phyloP scores from a whole-genome alignment of 306 rosid species.

The Senna tora region DNA sequence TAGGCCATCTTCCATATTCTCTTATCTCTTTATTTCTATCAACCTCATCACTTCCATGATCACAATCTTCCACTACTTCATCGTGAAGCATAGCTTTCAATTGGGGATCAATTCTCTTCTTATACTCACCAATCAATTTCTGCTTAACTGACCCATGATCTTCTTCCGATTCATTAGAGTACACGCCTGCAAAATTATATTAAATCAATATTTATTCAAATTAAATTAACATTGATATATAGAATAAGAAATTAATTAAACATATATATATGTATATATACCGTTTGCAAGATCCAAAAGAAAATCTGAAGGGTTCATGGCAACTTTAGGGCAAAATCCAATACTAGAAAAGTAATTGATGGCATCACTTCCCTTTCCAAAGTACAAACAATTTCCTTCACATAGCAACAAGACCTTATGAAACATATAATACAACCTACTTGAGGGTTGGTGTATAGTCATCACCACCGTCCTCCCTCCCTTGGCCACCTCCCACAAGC shows the following conservation, averaged over 20 bases:
- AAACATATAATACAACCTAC: slow-evolving; percentile 69
- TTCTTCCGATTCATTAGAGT: slow-evolving; percentile 42
- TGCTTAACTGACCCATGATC: slow-evolving; percentile 48
- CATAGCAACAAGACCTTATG: slow-evolving; percentile 66
- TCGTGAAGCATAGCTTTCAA: slow-evolving; percentile 42
- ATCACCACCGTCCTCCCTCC: slow-evolving; percentile 67
- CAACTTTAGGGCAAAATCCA: slow-evolving; percentile 60
- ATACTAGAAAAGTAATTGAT: slow-evolving; percentile 58
- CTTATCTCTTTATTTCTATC: slow-evolving; percentile 42
- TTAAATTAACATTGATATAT: too few species aligned
- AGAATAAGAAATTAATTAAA: too few species aligned
- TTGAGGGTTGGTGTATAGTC: slow-evolving; percentile 88
- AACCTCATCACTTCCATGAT: too few species aligned
- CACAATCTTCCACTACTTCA: slow-evolving; percentile 16
- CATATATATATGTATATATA: slow-evolving; percentile 16
- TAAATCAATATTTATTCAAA: too few species aligned
- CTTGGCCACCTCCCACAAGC: slow-evolving; percentile 60
- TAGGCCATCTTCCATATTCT: slow-evolving; percentile 55
- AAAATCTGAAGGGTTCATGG: slow-evolving; percentile 84
- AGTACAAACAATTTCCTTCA: slow-evolving; percentile 68
- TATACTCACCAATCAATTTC: slow-evolving; percentile 44
- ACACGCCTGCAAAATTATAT: slow-evolving; percentile 44
- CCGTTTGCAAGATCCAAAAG: slow-evolving; percentile 82
- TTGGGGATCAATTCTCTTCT: slow-evolving; percentile 34
- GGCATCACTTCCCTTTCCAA: slow-evolving; percentile 67